These are phyloP conservation scores for Exobasidium cylindrosporum DNA, from an alignment of 1,284 basidiomycete genomes.

Conservation along the genomic window DNA sequence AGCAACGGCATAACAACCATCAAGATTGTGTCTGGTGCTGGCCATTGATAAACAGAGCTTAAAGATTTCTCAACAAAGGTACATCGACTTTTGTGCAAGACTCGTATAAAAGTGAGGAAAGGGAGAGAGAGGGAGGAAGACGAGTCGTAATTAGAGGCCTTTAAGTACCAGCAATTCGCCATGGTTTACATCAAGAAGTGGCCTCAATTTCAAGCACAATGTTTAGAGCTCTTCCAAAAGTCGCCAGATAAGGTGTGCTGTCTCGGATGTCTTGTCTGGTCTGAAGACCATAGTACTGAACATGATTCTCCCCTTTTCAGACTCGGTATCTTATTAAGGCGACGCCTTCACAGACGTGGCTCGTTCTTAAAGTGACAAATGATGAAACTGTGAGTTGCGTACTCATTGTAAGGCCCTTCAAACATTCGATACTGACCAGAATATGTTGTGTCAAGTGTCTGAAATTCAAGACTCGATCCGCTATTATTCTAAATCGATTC, in stretches of 20 bases:
- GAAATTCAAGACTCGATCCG: conserved; percentile 89
- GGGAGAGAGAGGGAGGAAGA: no score
- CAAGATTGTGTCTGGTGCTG: no score
- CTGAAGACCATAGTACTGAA: neutral
- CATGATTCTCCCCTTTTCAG: conserved; percentile 13
- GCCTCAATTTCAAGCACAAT: conserved; percentile 38
- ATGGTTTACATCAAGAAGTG: conserved; percentile 49
- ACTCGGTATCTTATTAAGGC: conserved; percentile 43
- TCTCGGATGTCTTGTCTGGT: neutral
- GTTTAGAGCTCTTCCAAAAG: conserved; percentile 32
- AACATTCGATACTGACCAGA: neutral
- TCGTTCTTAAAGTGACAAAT: conserved; percentile 46
- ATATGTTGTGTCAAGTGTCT: conserved; percentile 60
- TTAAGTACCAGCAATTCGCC: neutral
- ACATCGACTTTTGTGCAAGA: no score
- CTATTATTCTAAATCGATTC: conserved; percentile 89
- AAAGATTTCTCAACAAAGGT: no score
- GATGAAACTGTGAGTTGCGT: conserved; percentile 31
- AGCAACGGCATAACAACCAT: no score
- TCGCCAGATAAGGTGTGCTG: conserved; percentile 24
- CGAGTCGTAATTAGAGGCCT: no score
- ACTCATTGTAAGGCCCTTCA: no score
- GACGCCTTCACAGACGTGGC: conserved; percentile 27
- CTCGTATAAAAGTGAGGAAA: no score
- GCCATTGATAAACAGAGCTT: no score